Percentiles rank a stretch among this genome's conserved stretches.
phyloP scores from a whole-genome alignment of 208 protist species.

The Tritrichomonas foetus region DNA sequence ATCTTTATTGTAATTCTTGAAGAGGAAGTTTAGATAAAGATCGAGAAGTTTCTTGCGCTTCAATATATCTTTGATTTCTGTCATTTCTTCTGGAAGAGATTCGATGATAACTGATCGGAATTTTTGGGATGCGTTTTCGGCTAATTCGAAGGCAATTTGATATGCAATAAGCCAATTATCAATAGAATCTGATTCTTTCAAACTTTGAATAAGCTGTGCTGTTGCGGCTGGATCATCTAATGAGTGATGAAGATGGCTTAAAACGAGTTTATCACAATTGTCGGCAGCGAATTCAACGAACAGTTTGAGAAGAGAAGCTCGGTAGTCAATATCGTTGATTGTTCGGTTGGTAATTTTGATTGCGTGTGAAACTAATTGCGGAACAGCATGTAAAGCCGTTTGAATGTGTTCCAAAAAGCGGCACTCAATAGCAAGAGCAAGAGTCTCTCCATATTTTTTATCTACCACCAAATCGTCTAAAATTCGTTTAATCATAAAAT shows the following conservation, averaged over 20 bases:
- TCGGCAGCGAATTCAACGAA: not conserved
- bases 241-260: not conserved
- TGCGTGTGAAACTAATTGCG: not conserved
- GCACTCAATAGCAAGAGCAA: not conserved
- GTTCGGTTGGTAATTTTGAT: not conserved
- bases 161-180: not conserved
- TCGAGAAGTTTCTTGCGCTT: not conserved
- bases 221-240: not conserved
- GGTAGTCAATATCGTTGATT: not conserved
- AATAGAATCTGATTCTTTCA: not conserved
- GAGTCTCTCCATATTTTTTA: not conserved
- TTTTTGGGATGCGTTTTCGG: constrained; percentile 10
- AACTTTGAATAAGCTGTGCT: not conserved
- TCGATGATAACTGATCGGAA: not conserved
- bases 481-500: not conserved
- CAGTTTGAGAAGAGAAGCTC: not conserved
- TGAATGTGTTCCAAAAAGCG: not conserved
- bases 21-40: not conserved
- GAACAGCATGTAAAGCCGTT: not conserved
- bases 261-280: not conserved
- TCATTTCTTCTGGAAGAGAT: not conserved
- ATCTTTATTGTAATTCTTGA: not conserved
- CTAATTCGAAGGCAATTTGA: constrained; percentile 9
- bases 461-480: not conserved
- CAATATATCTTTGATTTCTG: not conserved